Evolutionary conservation across 108 stramenopile genomes (phyloP), one percentile per base, ranked within the genome.

Genomic region (Cyclotella choctawhatcheeana): DNA sequence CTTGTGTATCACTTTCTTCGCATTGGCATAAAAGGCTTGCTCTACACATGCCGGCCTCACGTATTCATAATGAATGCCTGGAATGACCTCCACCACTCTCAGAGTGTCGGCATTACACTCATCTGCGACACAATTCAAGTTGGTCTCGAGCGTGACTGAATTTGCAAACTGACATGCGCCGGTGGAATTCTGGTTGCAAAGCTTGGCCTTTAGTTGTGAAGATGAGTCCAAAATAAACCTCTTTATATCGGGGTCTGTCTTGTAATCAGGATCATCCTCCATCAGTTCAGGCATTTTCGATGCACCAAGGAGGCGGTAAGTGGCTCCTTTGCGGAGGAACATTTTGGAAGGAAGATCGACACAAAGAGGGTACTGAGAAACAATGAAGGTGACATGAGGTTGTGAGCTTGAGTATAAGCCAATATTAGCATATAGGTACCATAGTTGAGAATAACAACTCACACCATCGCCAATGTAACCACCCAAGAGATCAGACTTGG

Each of bases 391-490:
- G n/a, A n/a, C n/a, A n/a, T n/a, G n/a, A n/a, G n/a, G n/a, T n/a
- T n/a, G n/a, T n/a, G n/a, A n/a, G n/a, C n/a, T n/a, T n/a, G n/a
- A n/a, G n/a, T n/a, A n/a, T n/a, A n/a, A n/a, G n/a, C n/a, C n/a
- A n/a, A n/a, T n/a, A n/a, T n/a, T n/a, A n/a, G n/a, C n/a, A n/a
- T n/a, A n/a, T n/a, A n/a, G n/a, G n/a, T n/a, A n/a, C n/a, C n/a
- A n/a, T n/a, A n/a, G n/a, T n/a, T n/a, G n/a, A n/a, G n/a, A n/a
- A n/a, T n/a, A n/a, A n/a, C n/a, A n/a, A 40, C 55, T 30, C 29
- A 56, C 55, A 10, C 84, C 78, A 50, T 93, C 92, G 22, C 90
- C 92, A 48, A 93, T 66, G 73, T 89, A 93, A 27, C 72, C 77
- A 16, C 79, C 73, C 20, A 76, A 31, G 24, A 90, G 77, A 61